Evolutionary conservation across 2,329 filamentous ascomycete genomes (phyloP), one percentile per base, ranked within the genome.

Genomic region (Exophiala sp.): DNA sequence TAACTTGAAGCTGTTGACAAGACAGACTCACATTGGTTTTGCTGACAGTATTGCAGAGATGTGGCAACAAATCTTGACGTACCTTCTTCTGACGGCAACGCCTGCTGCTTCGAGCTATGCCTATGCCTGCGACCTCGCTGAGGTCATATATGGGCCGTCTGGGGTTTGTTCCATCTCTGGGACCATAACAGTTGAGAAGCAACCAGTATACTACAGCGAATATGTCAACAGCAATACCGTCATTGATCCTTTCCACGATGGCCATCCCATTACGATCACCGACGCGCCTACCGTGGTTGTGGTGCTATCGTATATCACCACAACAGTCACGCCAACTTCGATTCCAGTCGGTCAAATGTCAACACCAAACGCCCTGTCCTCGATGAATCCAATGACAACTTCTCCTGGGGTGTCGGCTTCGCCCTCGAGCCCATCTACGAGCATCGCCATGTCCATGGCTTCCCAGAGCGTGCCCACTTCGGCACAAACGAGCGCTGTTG

Each of bases 151-250:
- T 14, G 50, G 42, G 34, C 50, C 44, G 1, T 33, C 32, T 10
- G 50, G 34, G 5, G 34, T 32, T 33, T 53, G 43, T 16, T 29
- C 50, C 12, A n/a, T 24, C 20, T 41, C 41, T 10, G n/a, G 12
- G 32, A 54, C 45, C 12, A 29, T 40, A n/a, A 36, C 35, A 11
- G 35, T 40, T 12, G 43, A 39, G 21, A 21, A 43, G 9, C 51
- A 50, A 20, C 51, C 51, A 9, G 38, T 49, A 7, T 54, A 42
- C 16, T 54, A 41, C 51, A 50, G 45, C 20, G 24, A 20, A 5
- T 35, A 32, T 36, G 1, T 54, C 32, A 24, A 1, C 9, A 18
- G 12, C 7, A 49, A 41, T 21, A 54, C 51, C 8, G 21, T 20
- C 35, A 20, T 43, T 18, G 35, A 50, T 24, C 43, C 47, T 40